phyloP scores from a whole-genome alignment of 1,284 basidiomycete genomes.

The Gymnopus androsaceus region DNA sequence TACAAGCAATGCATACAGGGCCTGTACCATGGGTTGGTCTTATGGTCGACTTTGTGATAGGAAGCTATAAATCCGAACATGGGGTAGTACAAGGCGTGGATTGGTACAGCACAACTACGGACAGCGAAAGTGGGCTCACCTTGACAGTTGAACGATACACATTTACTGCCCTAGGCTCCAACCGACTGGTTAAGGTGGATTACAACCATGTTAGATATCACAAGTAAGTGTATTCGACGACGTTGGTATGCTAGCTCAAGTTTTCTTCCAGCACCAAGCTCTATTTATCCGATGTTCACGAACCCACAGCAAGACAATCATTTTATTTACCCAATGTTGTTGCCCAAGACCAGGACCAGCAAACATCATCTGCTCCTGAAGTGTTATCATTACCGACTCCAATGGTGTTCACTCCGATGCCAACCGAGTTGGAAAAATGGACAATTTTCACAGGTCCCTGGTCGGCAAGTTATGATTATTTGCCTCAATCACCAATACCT shows the following conservation, averaged over 20 bases:
- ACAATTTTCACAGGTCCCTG: not conserved
- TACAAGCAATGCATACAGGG: not conserved
- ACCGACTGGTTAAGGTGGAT: constrained; percentile 2
- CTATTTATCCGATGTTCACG: not conserved
- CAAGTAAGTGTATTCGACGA: not conserved
- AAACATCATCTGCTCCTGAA: not conserved
- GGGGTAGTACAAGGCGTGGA: not conserved
- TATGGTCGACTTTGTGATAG: not conserved
- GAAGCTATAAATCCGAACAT: not conserved
- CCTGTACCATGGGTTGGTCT: constrained; percentile 1
- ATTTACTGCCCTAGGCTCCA: not conserved
- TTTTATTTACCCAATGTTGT: constrained; percentile 5
- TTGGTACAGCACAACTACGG: not conserved
- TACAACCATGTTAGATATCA: not conserved
- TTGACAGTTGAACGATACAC: constrained; percentile 2
- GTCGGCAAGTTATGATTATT: no score
- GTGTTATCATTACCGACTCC: not conserved
- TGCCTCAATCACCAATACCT: not conserved
- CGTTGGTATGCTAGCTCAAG: not conserved
- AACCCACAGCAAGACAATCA: not conserved
- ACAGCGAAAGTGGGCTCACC: not conserved
- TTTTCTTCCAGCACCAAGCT: not conserved
- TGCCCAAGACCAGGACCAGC: not conserved
- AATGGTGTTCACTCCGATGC: no score
- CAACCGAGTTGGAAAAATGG: not conserved